A percentile compares a stretch with the other conserved stretches of the same genome.
These are phyloP conservation scores for Stephanocyclus meneghinianus DNA, from an alignment of 352 stramenopile species.

Conservation along the genomic window DNA sequence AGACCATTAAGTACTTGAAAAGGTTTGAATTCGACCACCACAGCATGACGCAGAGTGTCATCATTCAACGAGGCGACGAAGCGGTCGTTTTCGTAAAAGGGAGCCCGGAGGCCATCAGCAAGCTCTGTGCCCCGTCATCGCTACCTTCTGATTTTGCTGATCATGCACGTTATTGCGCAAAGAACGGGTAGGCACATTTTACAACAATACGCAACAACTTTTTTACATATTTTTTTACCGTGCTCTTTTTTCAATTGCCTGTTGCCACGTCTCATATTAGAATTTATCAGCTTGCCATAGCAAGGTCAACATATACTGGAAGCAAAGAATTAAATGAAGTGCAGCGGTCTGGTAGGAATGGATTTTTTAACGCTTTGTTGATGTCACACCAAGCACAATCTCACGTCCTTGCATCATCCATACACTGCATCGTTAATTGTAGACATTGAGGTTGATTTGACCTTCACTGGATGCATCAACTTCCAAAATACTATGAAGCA, in stretches of 20 bases:
- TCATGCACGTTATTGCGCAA: constrained; percentile 77
- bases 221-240: neutral
- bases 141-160: constrained; percentile 83
- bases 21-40: constrained; percentile 90
- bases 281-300: constrained; percentile 88
- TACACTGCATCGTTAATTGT: neutral
- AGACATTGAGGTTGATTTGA: constrained; percentile 58
- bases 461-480: constrained; percentile 86
- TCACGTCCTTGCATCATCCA: neutral
- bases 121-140: constrained; percentile 74
- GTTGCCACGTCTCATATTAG: neutral
- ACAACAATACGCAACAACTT: neutral
- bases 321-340: constrained; percentile 74
- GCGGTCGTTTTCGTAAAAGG: constrained; percentile 88
- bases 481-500: constrained; percentile 90
- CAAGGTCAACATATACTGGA: constrained; percentile 41
- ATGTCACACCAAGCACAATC: no score
- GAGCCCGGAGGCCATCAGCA: constrained; percentile 87
- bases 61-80: constrained; percentile 83
- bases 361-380: neutral
- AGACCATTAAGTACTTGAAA: constrained; percentile 85
- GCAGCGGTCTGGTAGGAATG: constrained; percentile 70
- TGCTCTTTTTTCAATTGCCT: neutral
- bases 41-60: constrained; percentile 88
- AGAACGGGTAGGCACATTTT: constrained; percentile 63